Percentiles rank a stretch among this genome's conserved stretches.
These are phyloP conservation scores for Tricholoma bakamatsutake DNA, from an alignment of 768 basidiomycete genomes.

Conservation along the genomic window DNA sequence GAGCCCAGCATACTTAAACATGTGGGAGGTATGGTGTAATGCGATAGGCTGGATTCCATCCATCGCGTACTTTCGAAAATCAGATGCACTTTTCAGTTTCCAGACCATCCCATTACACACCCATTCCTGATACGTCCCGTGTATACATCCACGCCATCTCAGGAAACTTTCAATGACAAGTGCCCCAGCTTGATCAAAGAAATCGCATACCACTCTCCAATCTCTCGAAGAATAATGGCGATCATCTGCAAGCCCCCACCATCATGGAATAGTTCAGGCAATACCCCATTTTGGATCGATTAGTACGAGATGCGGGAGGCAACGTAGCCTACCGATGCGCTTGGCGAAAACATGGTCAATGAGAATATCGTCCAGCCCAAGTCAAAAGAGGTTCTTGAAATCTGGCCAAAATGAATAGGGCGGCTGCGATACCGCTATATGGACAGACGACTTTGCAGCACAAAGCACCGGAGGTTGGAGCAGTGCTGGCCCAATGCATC, in stretches of 20 bases:
- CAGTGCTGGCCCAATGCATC: background rate
- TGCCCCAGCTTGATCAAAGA: background rate
- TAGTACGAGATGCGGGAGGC: background rate
- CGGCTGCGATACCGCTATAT: background rate
- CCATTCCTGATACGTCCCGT: background rate
- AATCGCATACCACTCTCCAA: background rate
- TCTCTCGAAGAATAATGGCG: background rate
- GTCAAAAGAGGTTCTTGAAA: background rate
- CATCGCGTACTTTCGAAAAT: no score
- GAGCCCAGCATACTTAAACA: no score
- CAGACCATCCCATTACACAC: background rate
- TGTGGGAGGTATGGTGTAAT: no score
- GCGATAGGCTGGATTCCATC: no score
- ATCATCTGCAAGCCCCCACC: background rate
- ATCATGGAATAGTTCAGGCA: background rate
- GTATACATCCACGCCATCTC: background rate
- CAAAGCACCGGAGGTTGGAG: background rate
- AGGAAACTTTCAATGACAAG: background rate
- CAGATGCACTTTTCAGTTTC: background rate
- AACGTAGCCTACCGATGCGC: background rate
- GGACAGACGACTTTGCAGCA: background rate
- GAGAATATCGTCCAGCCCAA: background rate
- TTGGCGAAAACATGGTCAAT: background rate
- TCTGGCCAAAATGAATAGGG: background rate
- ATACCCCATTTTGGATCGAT: background rate